Base-by-base conservation (phyloP, 495 filamentous ascomycete genomes). In the Saxispiralis lemnorum region DNA sequence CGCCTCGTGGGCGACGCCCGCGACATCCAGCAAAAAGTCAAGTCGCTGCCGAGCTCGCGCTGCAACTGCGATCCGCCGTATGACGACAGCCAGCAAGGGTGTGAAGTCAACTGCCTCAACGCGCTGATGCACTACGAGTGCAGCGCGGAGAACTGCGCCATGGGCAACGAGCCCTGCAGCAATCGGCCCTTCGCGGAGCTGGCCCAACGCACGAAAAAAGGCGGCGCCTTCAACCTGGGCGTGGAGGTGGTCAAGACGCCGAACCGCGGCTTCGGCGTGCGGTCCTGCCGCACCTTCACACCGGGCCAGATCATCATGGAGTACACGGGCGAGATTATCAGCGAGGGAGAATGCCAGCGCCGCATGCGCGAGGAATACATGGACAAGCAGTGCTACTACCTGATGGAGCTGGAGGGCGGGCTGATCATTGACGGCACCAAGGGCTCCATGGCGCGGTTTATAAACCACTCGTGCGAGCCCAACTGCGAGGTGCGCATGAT, bases 341-440 rank as follows among this genome's bases (percentile, higher is more conserved):
- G 85, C 0, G 82, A 88, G 51, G 76, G 78, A 31, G 92, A 96
- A 59, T 89, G 85, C 54, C 86, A 97, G 52, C 73, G 78, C 41
- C 76, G 89, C 31, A 94, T 96, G 88, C 80, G 80, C 43, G 76
- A 84, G 43, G 71, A 78, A 31, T 97, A 97, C 63, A 86, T 87
- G 57, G 73, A 93, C 53, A 87, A 92, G 44, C 48, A 93, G 84
- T 87, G 83, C 59, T 96, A 93, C 53, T 97, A 97, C 59, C 64
- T 97, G 35, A 97, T 97, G 89, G 83, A 82, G 31, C 93, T 95
- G 58, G 83, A 95, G 54, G 85, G 96, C 59, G 85, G 88, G 63
- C 92, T 96, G 82, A 93, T 96, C 54, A 93, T 97, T 49, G 89
- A 97, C 62, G 89, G 87, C 17, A 95, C 87, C 38, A 79, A 83